Conservation (phyloP, 208 protist species). For the Leishmania gerbilli region DNA sequence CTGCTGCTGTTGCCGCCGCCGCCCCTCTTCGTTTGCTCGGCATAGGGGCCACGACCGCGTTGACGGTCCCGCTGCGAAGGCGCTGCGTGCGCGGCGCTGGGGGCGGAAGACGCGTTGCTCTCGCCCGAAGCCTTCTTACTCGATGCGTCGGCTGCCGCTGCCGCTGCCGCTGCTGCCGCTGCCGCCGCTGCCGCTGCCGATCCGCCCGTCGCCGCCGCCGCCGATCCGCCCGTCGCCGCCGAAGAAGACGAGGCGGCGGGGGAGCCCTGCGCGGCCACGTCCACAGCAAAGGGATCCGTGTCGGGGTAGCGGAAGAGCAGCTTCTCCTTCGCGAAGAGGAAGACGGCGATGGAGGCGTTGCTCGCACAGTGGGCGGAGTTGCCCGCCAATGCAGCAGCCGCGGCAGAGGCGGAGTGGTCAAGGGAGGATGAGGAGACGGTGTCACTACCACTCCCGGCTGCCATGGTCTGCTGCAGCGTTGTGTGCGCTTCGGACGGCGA, state of each 20-base stretch:
- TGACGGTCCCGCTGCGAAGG: slow-evolving; percentile 19
- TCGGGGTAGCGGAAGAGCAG: slow-evolving; percentile 82
- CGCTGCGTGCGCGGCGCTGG: not conserved
- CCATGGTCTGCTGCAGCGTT: not conserved
- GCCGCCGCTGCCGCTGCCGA: not conserved
- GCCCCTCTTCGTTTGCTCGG: not conserved
- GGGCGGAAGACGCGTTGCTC: not conserved
- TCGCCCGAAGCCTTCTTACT: slow-evolving; percentile 1
- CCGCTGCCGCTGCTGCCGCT: slow-evolving; percentile 7
- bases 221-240: slow-evolving; percentile 1
- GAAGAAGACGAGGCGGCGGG: slow-evolving; percentile 2
- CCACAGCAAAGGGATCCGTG: slow-evolving; percentile 67
- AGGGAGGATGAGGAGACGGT: not conserved
- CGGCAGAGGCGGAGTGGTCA: not conserved
- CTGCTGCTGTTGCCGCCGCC: not conserved
- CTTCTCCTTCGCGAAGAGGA: slow-evolving; percentile 81
- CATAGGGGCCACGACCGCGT: not conserved
- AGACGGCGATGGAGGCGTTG: slow-evolving; percentile 47
- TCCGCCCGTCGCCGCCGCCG: slow-evolving; percentile 6
- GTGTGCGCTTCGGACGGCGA: not conserved
- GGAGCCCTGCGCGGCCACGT: slow-evolving; percentile 28
- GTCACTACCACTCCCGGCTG: not conserved
- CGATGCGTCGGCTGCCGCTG: slow-evolving; percentile 2
- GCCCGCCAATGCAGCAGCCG: not conserved
- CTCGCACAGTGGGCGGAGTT: not conserved